These are phyloP conservation scores for Harringtonia aguacate DNA, from an alignment of 2,329 filamentous ascomycete genomes.

Conservation along the genomic window DNA sequence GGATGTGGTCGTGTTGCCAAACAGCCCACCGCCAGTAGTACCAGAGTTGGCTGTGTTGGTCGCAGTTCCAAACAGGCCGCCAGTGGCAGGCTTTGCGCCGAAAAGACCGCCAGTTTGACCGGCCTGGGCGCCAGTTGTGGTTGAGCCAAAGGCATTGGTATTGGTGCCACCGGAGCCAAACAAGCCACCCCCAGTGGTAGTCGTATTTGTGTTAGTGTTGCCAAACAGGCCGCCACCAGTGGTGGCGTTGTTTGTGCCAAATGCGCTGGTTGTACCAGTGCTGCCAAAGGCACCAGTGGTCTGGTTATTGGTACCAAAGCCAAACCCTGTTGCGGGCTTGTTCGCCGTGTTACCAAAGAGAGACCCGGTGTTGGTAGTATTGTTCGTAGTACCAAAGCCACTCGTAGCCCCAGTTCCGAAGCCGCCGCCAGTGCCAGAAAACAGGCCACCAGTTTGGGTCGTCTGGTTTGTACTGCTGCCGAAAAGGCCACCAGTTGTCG, in stretches of 20 bases:
- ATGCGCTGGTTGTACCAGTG: conserved; percentile 14
- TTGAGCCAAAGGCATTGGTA: not conserved
- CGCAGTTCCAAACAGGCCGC: conserved; percentile 25
- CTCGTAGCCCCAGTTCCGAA: conserved; percentile 21
- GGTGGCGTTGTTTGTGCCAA: conserved; percentile 13
- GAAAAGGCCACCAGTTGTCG: conserved; percentile 19
- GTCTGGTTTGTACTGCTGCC: conserved; percentile 21
- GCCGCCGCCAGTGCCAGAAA: conserved; percentile 22
- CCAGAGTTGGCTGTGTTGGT: not conserved
- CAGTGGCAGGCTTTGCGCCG: not conserved
- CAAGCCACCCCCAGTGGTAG: not conserved
- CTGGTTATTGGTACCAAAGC: conserved; percentile 6
- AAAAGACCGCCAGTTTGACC: not conserved
- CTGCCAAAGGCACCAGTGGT: conserved; percentile 30
- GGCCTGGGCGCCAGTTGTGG: not conserved
- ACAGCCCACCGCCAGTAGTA: conserved; percentile 14
- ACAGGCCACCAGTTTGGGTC: conserved; percentile 22
- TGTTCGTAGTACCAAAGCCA: conserved; percentile 21
- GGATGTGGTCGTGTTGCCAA: conserved; percentile 15
- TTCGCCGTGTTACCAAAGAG: conserved; percentile 34
- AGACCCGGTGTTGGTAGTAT: conserved; percentile 19
- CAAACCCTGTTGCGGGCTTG: conserved; percentile 5
- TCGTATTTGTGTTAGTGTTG: not conserved
- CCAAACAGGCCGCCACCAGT: not conserved
- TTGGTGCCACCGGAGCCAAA: too few species aligned